phyloP scores from a whole-genome alignment of 345 rosid species.

The Hibiscus tridactylites region DNA sequence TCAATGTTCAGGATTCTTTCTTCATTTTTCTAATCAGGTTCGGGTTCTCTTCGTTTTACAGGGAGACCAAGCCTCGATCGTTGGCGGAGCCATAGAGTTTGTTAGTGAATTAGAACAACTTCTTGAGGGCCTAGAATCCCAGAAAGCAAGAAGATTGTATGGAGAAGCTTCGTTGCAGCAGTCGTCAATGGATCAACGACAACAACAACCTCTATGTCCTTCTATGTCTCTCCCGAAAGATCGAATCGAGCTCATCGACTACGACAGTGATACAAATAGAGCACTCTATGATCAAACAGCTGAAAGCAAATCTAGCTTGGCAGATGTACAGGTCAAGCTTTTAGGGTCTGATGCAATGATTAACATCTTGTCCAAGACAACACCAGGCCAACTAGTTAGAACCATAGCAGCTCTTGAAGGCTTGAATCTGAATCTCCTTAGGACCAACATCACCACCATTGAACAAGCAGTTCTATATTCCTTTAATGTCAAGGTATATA shows the following conservation, averaged over 20 bases:
- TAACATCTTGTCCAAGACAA: slow-evolving; percentile 75
- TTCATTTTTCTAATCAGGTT: not conserved
- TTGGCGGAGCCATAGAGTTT: slow-evolving; percentile 90
- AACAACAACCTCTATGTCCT: slow-evolving; percentile 22
- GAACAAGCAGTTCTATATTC: slow-evolving; percentile 93
- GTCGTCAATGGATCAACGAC: slow-evolving; percentile 14
- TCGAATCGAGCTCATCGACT: slow-evolving; percentile 32
- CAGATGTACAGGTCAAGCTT: slow-evolving; percentile 85
- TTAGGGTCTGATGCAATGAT: slow-evolving; percentile 88
- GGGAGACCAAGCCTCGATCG: slow-evolving; percentile 96
- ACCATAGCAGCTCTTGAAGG: slow-evolving; percentile 84
- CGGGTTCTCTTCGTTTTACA: slow-evolving; percentile 4
- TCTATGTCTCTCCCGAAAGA: slow-evolving; percentile 22
- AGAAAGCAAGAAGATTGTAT: slow-evolving; percentile 53
- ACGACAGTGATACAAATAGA: slow-evolving; percentile 18
- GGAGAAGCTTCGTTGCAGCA: slow-evolving; percentile 34
- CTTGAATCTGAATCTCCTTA: slow-evolving; percentile 77
- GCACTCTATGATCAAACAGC: slow-evolving; percentile 62
- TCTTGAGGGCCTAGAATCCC: slow-evolving; percentile 79
- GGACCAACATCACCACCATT: slow-evolving; percentile 86
- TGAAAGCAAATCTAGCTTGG: slow-evolving; percentile 68
- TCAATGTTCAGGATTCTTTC: not conserved
- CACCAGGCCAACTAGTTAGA: slow-evolving; percentile 72
- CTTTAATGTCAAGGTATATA: slow-evolving; percentile 73
- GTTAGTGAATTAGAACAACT: slow-evolving; percentile 92